Evolutionary conservation across 148 eudicot species (phyloP).

Genomic region (Talinum fruticosum): DNA sequence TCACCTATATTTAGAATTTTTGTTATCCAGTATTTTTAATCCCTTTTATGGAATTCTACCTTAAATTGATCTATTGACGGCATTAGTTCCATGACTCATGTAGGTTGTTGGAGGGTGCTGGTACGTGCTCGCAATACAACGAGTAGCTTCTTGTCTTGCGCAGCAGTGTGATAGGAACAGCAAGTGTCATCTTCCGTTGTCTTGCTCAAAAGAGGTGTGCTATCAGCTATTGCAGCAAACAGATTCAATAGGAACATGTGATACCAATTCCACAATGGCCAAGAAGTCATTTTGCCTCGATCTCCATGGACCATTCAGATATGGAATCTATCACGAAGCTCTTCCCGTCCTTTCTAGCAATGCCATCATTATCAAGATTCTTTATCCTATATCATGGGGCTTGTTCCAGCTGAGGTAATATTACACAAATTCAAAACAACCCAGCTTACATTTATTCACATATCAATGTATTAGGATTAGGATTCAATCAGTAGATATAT

Average conservation of each 20-base stretch:
- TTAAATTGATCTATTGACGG: not conserved
- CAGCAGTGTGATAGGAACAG: constrained; percentile 48
- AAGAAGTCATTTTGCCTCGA: constrained; percentile 59
- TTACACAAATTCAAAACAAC: not conserved
- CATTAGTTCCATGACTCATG: not conserved
- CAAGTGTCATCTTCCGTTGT: constrained; percentile 46
- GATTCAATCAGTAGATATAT: too few species aligned
- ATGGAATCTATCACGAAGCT: constrained; percentile 71
- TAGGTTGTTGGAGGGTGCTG: constrained; percentile 94
- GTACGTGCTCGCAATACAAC: constrained; percentile 88
- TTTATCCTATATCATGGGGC: constrained; percentile 92
- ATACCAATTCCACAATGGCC: constrained; percentile 36
- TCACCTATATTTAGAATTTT: not conserved
- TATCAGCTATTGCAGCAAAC: constrained; percentile 44
- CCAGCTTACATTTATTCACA: not conserved
- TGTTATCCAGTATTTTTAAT: too few species aligned
- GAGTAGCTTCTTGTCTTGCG: constrained; percentile 67
- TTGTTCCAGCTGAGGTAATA: constrained; percentile 79
- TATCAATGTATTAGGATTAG: too few species aligned
- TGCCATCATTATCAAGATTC: constrained; percentile 63
- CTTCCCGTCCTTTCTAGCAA: constrained; percentile 79
- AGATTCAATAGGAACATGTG: constrained; percentile 34
- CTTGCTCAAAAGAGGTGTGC: constrained; percentile 66
- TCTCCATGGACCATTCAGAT: constrained; percentile 49
- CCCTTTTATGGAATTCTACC: too few species aligned